Evolutionary conservation across 108 stramenopile genomes (phyloP), one percentile per base, ranked within the genome.

Genomic region (Skeletonema marinoi): DNA sequence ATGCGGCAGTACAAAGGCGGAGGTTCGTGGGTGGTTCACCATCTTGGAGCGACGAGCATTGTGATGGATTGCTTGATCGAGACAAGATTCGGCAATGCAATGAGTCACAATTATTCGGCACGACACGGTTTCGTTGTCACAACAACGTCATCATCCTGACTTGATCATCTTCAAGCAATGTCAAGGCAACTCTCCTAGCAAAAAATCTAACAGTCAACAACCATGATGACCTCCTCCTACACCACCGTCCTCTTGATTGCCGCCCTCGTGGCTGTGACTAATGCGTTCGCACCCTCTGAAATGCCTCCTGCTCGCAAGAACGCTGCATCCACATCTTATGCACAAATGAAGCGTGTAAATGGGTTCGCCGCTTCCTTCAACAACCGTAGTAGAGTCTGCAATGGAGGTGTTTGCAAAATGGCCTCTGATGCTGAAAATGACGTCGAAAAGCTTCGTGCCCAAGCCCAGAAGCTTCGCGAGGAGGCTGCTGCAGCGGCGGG

Each of bases 351-450:
- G 30, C 64, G 75, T 13, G 65, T 77, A 6, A 14, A 44, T 54
- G 80, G 75, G 16, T 70, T 75, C 51, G 74, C 71, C 13, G 54
- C 77, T 11, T 32, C 71, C 35, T 36, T 41, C 39, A n/a, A 21
- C 50, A 46, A 62, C 60, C 72, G 51, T 21, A 35, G 51, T 59
- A 72, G 62, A 48, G 21, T 60, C 32, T 54, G 51, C 51, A 54
- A 25, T 25, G 51, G 51, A 54, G 58, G 60, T 16, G 39, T 73
- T 36, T 82, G 68, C 54, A 39, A 63, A 60, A 78, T 83, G 82
- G 38, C 82, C 16, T 54, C 80, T n/a, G 80, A 81, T 33, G 66
- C 78, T 1, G 78, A 79, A 69, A 31, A 56, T 46, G 82, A 83
- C 42, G 81, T 70, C 13, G 65, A 48, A 35, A 74, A 77, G 36